phyloP scores from a whole-genome alignment of 106 monocot species.

The Agapanthus africanus region DNA sequence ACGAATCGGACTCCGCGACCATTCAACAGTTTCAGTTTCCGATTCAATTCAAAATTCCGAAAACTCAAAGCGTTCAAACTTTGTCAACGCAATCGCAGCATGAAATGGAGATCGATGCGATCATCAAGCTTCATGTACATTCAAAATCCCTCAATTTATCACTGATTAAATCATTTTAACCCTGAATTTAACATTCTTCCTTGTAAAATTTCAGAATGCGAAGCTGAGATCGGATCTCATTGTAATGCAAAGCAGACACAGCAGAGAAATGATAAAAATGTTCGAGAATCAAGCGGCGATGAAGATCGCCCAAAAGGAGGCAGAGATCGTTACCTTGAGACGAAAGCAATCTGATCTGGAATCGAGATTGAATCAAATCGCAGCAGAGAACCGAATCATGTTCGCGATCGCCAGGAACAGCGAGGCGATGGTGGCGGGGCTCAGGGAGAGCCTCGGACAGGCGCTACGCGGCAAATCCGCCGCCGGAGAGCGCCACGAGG shows the following conservation, averaged over 20 bases:
- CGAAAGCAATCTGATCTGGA: slow-evolving; percentile 40
- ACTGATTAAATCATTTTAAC: background rate
- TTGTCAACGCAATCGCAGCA: no score
- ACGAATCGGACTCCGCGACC: background rate
- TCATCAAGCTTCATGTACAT: slow-evolving; percentile 5
- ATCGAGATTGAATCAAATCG: slow-evolving; percentile 24
- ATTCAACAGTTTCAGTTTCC: background rate
- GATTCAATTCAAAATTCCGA: background rate
- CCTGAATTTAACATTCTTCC: background rate
- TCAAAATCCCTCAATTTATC: background rate
- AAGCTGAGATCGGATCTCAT: background rate
- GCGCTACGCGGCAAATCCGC: slow-evolving; percentile 7
- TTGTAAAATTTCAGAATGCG: background rate
- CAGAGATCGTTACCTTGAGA: slow-evolving; percentile 26
- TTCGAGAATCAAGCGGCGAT: slow-evolving; percentile 16
- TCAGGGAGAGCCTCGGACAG: slow-evolving; percentile 39
- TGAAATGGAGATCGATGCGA: background rate
- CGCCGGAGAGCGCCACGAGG: slow-evolving; percentile 1
- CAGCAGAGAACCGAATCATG: slow-evolving; percentile 46
- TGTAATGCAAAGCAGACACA: slow-evolving; percentile 18
- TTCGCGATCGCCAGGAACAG: slow-evolving; percentile 40
- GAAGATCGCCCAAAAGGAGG: slow-evolving; percentile 31
- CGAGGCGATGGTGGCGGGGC: slow-evolving; percentile 31
- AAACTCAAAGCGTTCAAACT: background rate
- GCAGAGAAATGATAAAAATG: slow-evolving; percentile 5